Evolutionary conservation across 371 early-diverging fungal species (phyloP), one percentile per base, ranked within the genome.

Genomic region (Actinomucor elegans): DNA sequence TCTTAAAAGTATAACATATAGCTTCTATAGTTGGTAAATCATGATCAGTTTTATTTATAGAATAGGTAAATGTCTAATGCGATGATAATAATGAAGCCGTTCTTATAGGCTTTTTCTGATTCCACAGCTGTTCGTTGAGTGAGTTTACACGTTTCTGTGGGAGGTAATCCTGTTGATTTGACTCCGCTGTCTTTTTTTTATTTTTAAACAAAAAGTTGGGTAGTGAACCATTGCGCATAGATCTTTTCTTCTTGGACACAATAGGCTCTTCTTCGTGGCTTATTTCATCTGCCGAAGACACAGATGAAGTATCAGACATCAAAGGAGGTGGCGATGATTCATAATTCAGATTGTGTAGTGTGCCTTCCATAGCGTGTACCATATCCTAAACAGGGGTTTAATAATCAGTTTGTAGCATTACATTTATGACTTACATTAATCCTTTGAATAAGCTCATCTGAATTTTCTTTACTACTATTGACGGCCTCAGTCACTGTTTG

Each of bases 301-400:
- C 28, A 17, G 50, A 57, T 8, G 45, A 49, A 3, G 38, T 23
- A 18, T 57, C 57, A 24, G 33, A 40, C 15, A 46, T 17, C n/a
- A 58, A 27, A 9, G 49, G 26, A 12, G 52, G 52, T 32, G 37
- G 15, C 11, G 26, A 5, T 14, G 31, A 26, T 11, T 20, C 18
- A 14, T 20, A 5, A 2, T 32, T 23, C n/a, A 2, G 17, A 2
- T 42, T 26, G 26, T 55, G 42, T 8, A 61, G 27, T 20, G 57
- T 56, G 3, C 52, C 62, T 48, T 61, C 62, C 57, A 61, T 61
- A n/a, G 48, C 52, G 35, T 26, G 45, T 1, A 61, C 56, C 47
- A 56, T 61, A 15, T 61, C 62, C 62, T 61, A 37, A 6, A n/a
- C n/a, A n/a, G n/a, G n/a, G 37, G 5, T 14, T 44, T 21, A 18